Base-by-base conservation (phyloP, 371 early-diverging fungal genomes). In the Caulochytrium protostelioides region DNA sequence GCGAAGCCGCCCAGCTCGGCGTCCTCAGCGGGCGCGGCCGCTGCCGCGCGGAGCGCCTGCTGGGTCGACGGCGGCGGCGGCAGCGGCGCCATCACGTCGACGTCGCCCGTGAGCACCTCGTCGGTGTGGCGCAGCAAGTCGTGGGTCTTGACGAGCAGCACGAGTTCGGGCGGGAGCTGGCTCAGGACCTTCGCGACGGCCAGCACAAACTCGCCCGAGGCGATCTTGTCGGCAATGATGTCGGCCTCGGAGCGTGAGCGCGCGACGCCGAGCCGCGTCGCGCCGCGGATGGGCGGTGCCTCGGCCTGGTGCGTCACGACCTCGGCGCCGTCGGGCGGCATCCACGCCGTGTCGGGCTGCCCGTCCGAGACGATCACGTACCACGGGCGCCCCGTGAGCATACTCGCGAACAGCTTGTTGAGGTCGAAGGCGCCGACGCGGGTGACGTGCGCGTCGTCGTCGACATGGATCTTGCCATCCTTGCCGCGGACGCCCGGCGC, bases 371-470 rank as follows among this genome's bases (percentile, higher is more conserved):
- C n/a, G 4, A 81, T 67, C 4, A 64, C 62, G 0, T 65, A 60
- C 87, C 90, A 87, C 38, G 67, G 62, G 18, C 83, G 72, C 0
- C 84, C 87, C 0, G 85, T 84, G 22, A 89, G 43, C 50, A 89
- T 79, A 28, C 68, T 72, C 2, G 85, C 70, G 44, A 89, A 84
- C 17, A 89, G 43, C 7, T 72, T 52, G 50, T 89, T 80, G 13
- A 76, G 60, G 37, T 78, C 76, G 16, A 79, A 71, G 1, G 72
- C 74, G 1, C 72, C 75, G 28, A 34, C 38, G 12, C 24, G 26
- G n/a, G 35, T 10, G 9, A 14, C 35, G n/a, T 4, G 13, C 20
- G 32, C 22, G 13, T 38, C 25, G 14, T 27, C n/a, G n/a, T n/a
- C n/a, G n/a, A n/a, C n/a, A n/a, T n/a, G n/a, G n/a, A n/a, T n/a